Percentiles rank a stretch among this genome's conserved stretches.
phyloP scores from a whole-genome alignment of 1,284 basidiomycete species.

The Heterobasidion occidentale region DNA sequence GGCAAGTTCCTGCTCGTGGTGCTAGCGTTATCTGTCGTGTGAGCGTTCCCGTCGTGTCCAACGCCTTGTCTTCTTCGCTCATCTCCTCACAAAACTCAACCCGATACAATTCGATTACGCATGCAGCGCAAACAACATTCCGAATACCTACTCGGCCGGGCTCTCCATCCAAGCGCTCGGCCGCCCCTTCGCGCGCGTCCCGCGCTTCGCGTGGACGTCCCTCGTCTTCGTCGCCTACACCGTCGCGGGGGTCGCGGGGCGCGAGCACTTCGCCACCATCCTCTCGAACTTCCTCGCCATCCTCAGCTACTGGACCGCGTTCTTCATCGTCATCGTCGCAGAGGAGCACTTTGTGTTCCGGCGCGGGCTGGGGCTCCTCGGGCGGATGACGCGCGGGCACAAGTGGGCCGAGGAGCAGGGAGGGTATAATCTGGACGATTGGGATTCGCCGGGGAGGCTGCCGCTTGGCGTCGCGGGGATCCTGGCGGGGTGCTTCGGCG shows the following conservation, averaged over 20 bases:
- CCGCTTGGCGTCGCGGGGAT: not conserved
- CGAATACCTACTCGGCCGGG: not conserved
- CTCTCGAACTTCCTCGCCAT: not conserved
- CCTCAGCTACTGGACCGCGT: not conserved
- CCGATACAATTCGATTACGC: not conserved
- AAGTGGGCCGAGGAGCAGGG: not conserved
- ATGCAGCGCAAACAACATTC: not conserved
- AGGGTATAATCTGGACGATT: not conserved
- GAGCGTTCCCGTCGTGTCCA: not conserved
- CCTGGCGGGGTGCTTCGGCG: not conserved
- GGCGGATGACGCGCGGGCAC: too few relatives aligned
- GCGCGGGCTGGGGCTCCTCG: not conserved
- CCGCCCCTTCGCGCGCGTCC: not conserved
- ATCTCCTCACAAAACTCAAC: not conserved
- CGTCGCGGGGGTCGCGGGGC: not conserved
- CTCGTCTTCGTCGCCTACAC: not conserved
- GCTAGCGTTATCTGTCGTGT: not conserved
- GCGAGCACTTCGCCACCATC: not conserved
- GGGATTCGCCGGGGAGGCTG: not conserved
- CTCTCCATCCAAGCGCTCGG: not conserved
- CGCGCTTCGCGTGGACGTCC: not conserved
- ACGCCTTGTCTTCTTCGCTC: not conserved
- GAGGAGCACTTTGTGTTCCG: not conserved
- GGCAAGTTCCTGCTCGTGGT: not conserved
- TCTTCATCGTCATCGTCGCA: not conserved